Evolutionary conservation across 129 eudicot species (phyloP), one percentile per base, ranked within the genome.

Genomic region (Sambucus nigra): DNA sequence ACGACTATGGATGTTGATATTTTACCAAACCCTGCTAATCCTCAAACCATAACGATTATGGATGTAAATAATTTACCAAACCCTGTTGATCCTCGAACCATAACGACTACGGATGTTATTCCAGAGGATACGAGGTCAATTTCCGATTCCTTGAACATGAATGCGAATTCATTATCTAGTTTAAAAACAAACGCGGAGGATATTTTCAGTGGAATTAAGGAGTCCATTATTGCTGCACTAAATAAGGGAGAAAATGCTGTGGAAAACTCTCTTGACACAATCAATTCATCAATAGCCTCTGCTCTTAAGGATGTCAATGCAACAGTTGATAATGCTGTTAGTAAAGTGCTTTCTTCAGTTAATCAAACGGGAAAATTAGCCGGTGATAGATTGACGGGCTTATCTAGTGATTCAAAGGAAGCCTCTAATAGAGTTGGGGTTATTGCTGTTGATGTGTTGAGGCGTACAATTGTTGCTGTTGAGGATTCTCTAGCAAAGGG

Each of bases 401-500:
- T 91, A 1, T 68, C 89, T 26, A 29, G 44, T 51, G 80, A 49
- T 59, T 46, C 81, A 9, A 76, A 81, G 74, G 80, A 65, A 55
- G 72, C 63, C 27, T 79, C 83, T 2, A 68, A 72, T 57, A 75
- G 54, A 69, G 76, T 69, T 42, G 95, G 68, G 14, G 32, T 69
- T 38, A 9, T 71, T 66, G 83, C 78, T 40, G 76, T 85, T 65
- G 89, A 91, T 65, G 67, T 67, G 21, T 66, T 91, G 63, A 84
- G 92, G 69, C 38, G 55, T 5, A 57, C 65, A 19, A 63, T 88
- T 32, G 7, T 73, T 23, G 33, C 65, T 7, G 61, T 60, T 35
- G 94, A 84, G 77, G 92, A 76, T 53, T 58, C 64, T 67, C 23
- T 85, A 24, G 42, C 55, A 2, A 48, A 49, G 47, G 86, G 89